Base-by-base conservation (phyloP, 106 monocot species). In the Acanthochlamys bracteata region DNA sequence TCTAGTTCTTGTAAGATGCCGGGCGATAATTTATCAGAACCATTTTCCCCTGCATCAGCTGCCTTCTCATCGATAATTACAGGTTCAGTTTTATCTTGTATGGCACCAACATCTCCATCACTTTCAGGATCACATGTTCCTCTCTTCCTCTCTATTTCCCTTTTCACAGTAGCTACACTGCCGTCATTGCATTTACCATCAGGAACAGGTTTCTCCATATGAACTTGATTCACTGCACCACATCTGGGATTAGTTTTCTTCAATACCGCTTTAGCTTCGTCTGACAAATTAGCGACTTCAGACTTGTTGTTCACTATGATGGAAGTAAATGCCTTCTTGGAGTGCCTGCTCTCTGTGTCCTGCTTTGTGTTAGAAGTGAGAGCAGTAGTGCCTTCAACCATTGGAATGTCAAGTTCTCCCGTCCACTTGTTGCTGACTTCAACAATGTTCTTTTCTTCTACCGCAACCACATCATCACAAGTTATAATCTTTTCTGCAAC, bases 11-110 rank as follows among this genome's bases (percentile, higher is more conserved):
- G 84, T 27, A 66, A 71, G 24, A 61, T 65, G 20, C 69, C 53
- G 47, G 79, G 45, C 46, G 60, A 66, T 60, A 53, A 49, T 64
- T 66, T 73, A 42, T 87, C 84, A 49, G 42, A 65, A 55, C 39
- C 67, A 41, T 69, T 67, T 21, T 71, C 77, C 20, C 20, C 58
- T 16, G 24, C 77, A 65, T 15, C 45, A 56, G 27, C 74, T 22
- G 17, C 43, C 39, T 76, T 82, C 66, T 79, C 74, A 57, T 65
- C 73, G 25, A 41, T 41, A 59, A 57, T 26, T 62, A 64, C 77
- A 19, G 55, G n/a, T 10, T 82, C 80, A 64, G 46, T 55, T 63
- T 78, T 77, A 59, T 66, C 73, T 67, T 79, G 53, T 73, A 53
- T 16, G 26, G n/a, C 45, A 58, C 14, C 24, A 25, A 46, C 67